Evolutionary conservation across 2,329 filamentous ascomycete species (phyloP), one percentile per base, ranked within the genome.

Genomic region (Plenodomus tracheiphilus): DNA sequence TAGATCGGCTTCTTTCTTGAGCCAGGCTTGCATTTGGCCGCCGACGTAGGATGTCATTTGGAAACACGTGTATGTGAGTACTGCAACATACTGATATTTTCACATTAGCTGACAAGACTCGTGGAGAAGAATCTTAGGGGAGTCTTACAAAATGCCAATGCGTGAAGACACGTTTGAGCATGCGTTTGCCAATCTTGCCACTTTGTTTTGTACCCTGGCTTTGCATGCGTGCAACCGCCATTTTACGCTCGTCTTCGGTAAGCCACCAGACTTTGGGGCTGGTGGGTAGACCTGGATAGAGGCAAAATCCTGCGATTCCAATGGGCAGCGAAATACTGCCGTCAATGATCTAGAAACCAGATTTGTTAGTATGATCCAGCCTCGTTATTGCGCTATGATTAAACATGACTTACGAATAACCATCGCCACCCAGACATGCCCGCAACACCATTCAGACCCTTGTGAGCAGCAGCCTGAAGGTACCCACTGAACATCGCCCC

Each of bases 341-440:
- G 57, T 83, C 79, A 41, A 82, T n/a, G n/a, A n/a, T n/a, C n/a
- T n/a, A n/a, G n/a, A n/a, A n/a, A n/a, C n/a, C n/a, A n/a, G n/a
- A n/a, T n/a, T n/a, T n/a, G n/a, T n/a, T n/a, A n/a, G n/a, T n/a
- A n/a, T n/a, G n/a, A n/a, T n/a, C n/a, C n/a, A n/a, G n/a, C n/a
- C n/a, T n/a, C n/a, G n/a, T n/a, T n/a, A n/a, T n/a, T n/a, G n/a
- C n/a, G n/a, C n/a, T n/a, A n/a, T n/a, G n/a, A n/a, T n/a, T n/a
- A n/a, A n/a, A n/a, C n/a, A n/a, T n/a, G n/a, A n/a, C n/a, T 78
- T 39, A 84, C 77, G 46, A 84, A 84, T 0, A 83, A 70, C 80
- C 63, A 66, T 25, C 61, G 47, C 77, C 77, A 81, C 1, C 79
- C 80, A 0, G 73, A 45, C 54, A 55, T 55, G 30, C 56, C 56